phyloP scores from a whole-genome alignment of 768 basidiomycete species.

The Kwoniella sp. region DNA sequence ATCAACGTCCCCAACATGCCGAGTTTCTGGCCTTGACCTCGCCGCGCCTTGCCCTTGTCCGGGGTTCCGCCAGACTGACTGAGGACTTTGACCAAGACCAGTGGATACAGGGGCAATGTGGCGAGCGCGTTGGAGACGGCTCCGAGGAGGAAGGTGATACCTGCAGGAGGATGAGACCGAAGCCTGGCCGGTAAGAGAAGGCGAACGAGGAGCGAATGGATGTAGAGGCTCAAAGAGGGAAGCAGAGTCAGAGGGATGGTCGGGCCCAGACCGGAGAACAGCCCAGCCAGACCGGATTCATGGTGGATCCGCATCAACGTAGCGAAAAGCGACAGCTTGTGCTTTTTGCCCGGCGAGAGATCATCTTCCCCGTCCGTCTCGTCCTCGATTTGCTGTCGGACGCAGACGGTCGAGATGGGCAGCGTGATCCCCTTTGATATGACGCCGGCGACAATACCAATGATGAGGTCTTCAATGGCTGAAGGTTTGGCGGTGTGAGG shows the following conservation, averaged over 20 bases:
- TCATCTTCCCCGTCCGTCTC: slow-evolving; percentile 3
- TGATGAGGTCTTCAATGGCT: slow-evolving; percentile 23
- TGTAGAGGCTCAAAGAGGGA: slow-evolving; percentile 39
- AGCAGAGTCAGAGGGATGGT: slow-evolving; percentile 35
- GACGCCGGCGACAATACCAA: slow-evolving; percentile 34
- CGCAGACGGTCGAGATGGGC: slow-evolving; percentile 36
- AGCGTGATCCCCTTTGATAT: slow-evolving; percentile 34
- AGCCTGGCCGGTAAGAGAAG: slow-evolving; percentile 19
- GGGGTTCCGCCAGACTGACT: slow-evolving; percentile 20
- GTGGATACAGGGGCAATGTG: slow-evolving; percentile 37
- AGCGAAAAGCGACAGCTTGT: slow-evolving; percentile 2
- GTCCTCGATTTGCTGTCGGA: slow-evolving; percentile 33
- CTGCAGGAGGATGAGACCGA: slow-evolving; percentile 25
- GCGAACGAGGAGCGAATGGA: slow-evolving; percentile 28
- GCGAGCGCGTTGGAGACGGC: slow-evolving; percentile 38
- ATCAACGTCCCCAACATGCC: slow-evolving; percentile 11
- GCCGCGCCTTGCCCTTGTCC: not conserved
- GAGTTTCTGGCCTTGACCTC: not conserved
- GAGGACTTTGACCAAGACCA: slow-evolving; percentile 33
- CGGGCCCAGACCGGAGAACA: slow-evolving; percentile 31
- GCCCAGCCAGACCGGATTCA: slow-evolving; percentile 23
- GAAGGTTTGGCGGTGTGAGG: not conserved
- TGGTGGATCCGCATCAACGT: slow-evolving; percentile 19
- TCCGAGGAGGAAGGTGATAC: slow-evolving; percentile 27
- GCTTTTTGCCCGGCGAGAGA: not conserved